These are phyloP conservation scores for Phytophthora chlamydospora DNA, from an alignment of 352 stramenopile genomes.

Conservation along the genomic window DNA sequence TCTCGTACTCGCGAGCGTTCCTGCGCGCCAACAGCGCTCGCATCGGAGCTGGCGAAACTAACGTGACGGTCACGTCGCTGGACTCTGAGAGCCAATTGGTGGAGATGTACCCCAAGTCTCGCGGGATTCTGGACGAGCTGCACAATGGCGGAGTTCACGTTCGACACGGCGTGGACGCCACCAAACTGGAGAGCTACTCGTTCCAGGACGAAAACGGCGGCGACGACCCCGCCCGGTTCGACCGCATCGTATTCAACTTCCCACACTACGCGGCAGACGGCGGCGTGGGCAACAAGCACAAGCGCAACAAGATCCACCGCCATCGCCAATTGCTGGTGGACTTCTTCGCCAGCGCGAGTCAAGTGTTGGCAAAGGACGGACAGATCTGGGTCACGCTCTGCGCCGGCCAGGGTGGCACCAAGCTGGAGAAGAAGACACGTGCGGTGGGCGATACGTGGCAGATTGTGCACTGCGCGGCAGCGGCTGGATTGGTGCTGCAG, in stretches of 20 bases:
- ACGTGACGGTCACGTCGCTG: constrained; percentile 67
- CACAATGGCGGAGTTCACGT: constrained; percentile 51
- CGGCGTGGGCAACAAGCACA: constrained; percentile 51
- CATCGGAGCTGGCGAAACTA: constrained; percentile 18
- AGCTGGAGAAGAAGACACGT: constrained; percentile 63
- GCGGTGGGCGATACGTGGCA: constrained; percentile 82
- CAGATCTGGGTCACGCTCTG: constrained; percentile 87
- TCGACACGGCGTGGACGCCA: constrained; percentile 77
- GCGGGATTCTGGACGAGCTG: constrained; percentile 63
- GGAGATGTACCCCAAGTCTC: constrained; percentile 74
- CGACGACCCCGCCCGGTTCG: constrained; percentile 32
- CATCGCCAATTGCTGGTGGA: constrained; percentile 78
- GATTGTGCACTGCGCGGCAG: constrained; percentile 70
- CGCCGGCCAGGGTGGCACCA: constrained; percentile 79
- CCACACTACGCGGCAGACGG: constrained; percentile 82
- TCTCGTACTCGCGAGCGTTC: constrained; percentile 82
- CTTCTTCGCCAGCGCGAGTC: constrained; percentile 74
- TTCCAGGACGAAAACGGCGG: constrained; percentile 5
- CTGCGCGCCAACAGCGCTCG: constrained; percentile 50
- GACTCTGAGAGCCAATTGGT: constrained; percentile 71
- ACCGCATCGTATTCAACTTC: constrained; percentile 90
- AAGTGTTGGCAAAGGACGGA: constrained; percentile 55
- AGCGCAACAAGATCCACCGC: constrained; percentile 85
- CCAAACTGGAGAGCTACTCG: constrained; percentile 55
- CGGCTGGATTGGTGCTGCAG: constrained; percentile 57